phyloP scores from a whole-genome alignment of 148 eudicot genomes.

The Oxyria digyna region DNA sequence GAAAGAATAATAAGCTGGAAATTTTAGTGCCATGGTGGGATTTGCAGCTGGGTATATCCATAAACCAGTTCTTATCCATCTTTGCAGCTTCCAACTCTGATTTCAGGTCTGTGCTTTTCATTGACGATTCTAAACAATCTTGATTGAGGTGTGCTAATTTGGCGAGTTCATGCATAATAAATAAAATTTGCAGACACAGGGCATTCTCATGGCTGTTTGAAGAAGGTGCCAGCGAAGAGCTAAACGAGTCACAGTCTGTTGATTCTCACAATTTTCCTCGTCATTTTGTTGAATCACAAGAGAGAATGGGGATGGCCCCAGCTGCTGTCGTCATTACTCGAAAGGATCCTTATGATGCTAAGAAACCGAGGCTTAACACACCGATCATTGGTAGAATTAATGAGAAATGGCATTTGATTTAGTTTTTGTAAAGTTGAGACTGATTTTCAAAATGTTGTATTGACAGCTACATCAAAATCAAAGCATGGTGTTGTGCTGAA shows the following conservation, averaged over 20 bases:
- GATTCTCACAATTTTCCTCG: slow-evolving; percentile 78
- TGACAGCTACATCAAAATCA: slow-evolving; percentile 49
- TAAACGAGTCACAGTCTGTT: slow-evolving; percentile 64
- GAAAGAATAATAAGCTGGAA: slow-evolving; percentile 68
- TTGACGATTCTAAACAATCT: neutral
- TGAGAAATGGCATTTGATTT: neutral
- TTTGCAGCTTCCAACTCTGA: slow-evolving; percentile 89
- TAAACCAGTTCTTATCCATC: slow-evolving; percentile 84
- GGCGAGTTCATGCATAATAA: neutral
- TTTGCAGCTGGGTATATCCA: slow-evolving; percentile 81
- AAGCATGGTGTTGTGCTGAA: slow-evolving; percentile 25
- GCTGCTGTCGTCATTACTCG: slow-evolving; percentile 68
- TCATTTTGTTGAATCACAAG: slow-evolving; percentile 53
- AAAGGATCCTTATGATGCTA: slow-evolving; percentile 39
- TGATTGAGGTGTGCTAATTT: slow-evolving; percentile 1
- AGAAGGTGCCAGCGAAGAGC: slow-evolving; percentile 71
- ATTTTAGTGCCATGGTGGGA: slow-evolving; percentile 99
- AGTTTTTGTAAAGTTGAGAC: neutral
- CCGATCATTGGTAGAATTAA: slow-evolving; percentile 45
- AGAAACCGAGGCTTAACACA: slow-evolving; percentile 47
- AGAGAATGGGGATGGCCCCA: slow-evolving; percentile 65
- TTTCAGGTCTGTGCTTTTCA: slow-evolving; percentile 50
- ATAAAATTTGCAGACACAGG: slow-evolving; percentile 74
- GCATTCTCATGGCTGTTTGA: slow-evolving; percentile 71
- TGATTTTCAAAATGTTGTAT: neutral